Conservation (phyloP, 2,329 filamentous ascomycete species). For the Pleurostoma richardsiae region DNA sequence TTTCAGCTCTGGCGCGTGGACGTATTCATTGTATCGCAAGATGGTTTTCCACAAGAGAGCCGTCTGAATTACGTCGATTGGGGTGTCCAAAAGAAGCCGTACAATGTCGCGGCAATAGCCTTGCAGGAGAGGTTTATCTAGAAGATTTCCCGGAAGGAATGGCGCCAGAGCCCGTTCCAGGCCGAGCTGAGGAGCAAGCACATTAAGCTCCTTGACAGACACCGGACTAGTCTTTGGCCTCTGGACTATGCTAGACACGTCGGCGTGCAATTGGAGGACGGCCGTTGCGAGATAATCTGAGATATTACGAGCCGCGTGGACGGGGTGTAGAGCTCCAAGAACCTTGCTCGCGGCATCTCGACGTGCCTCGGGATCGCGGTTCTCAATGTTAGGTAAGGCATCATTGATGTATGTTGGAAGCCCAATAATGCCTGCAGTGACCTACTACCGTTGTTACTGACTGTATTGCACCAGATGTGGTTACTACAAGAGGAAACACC, state of each 20-base stretch:
- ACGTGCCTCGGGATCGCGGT: neutral
- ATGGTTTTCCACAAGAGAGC: neutral
- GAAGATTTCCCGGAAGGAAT: neutral
- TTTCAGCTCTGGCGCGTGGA: neutral
- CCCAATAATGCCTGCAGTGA: too few relatives aligned
- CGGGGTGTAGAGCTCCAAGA: neutral
- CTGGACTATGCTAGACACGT: neutral
- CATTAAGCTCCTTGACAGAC: neutral
- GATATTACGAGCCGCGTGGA: neutral
- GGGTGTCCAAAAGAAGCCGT: neutral
- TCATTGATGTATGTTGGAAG: too few relatives aligned
- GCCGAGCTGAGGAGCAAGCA: neutral
- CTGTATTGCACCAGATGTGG: too few relatives aligned
- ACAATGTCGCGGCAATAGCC: neutral
- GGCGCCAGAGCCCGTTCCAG: neutral
- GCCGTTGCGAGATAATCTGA: neutral
- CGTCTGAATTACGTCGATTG: neutral
- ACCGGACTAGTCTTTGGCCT: neutral
- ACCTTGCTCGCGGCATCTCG: neutral
- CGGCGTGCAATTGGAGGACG: neutral
- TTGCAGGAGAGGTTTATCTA: neutral
- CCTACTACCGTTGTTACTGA: too few relatives aligned
- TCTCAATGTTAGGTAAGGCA: too few relatives aligned
- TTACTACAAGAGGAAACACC: too few relatives aligned
- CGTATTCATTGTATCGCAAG: neutral